Evolutionary conservation across 345 rosid species (phyloP), one percentile per base, ranked within the genome.

Genomic region (Eucalyptus guilfoylei): DNA sequence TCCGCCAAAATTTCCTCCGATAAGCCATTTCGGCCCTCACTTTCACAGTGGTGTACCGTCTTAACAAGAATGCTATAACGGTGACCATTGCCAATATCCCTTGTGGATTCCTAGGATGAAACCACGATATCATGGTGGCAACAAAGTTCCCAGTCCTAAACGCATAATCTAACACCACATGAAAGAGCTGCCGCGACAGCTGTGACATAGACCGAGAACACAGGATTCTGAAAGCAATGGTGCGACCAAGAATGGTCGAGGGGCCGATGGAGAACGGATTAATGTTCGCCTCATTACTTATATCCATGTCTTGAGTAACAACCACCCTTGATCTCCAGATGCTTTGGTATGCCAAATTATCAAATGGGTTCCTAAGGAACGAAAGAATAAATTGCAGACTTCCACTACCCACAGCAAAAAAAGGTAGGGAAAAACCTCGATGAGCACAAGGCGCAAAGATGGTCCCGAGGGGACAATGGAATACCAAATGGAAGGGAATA

Each of bases 1-100:
- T 97, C 95, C 99, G 94, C 99, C 99, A 98, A 89, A 97, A 98
- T 48, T 98, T 98, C 93, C 99, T 95, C 88, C 97, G 67, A 69
- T 97, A 98, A 8, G 95, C 99, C 97, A 96, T 94, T 85, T 98
- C 99, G 4, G 99, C 99, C 93, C 94, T 96, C 26, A 87, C 5
- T 47, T 98, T 98, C 19, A 98, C 99, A 87, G 93, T 94, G 2
- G 99, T 93, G 91, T 90, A 97, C 2, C 99, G 95, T 94, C 93
- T 97, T 88, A 98, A 91, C 88, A 96, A 87, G 91, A 98, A 94
- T 6, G 99, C 99, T 88, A 96, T 95, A 58, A 96, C 81, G 3
- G 99, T 97, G 88, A 98, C 97, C 93, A 98, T 92, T 1, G 97
- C 99, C 88, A 98, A 90, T 92, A 98, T 98, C 91, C 99, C 98